phyloP scores from a whole-genome alignment of 768 basidiomycete species.

The Gymnopilus junonius region DNA sequence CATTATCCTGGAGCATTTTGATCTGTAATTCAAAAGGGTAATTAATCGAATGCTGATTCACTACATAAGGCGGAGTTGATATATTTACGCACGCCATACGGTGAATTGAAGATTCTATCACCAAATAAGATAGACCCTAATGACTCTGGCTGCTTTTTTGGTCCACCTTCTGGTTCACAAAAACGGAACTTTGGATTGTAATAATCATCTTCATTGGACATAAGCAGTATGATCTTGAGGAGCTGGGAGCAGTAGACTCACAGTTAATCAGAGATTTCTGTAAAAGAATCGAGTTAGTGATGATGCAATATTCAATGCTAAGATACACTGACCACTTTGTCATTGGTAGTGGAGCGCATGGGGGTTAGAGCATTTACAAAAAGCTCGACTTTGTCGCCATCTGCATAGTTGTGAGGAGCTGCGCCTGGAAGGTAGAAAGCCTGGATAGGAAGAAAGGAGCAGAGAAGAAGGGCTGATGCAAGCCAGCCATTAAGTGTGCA shows the following conservation, averaged over 20 bases:
- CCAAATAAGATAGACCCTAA: conserved; percentile 96
- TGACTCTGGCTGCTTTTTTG: conserved; percentile 77
- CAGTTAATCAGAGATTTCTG: conserved; percentile 94
- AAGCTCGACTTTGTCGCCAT: conserved; percentile 76
- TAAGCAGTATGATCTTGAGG: background rate
- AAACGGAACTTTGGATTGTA: conserved; percentile 88
- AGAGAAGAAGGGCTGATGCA: conserved; percentile 2
- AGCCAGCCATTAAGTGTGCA: conserved; percentile 3
- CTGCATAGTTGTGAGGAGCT: conserved; percentile 81
- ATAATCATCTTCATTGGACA: conserved; percentile 75
- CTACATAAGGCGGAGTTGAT: background rate
- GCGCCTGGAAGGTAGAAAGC: conserved; percentile 95
- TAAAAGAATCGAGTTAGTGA: background rate
- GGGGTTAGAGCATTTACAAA: conserved; percentile 91
- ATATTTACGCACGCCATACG: conserved; percentile 71
- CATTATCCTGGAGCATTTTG: conserved; percentile 77
- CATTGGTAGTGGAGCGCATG: conserved; percentile 68
- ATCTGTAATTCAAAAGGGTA: conserved; percentile 50
- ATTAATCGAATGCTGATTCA: background rate
- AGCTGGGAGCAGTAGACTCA: conserved; percentile 35
- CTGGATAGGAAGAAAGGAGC: conserved; percentile 30
- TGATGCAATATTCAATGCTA: background rate
- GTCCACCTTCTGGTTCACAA: conserved; percentile 79
- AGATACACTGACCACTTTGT: conserved; percentile 65
- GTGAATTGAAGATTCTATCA: conserved; percentile 91